Conservation (phyloP, 176 grass and related monocot genomes). For the Bonia amplexicaulis region DNA sequence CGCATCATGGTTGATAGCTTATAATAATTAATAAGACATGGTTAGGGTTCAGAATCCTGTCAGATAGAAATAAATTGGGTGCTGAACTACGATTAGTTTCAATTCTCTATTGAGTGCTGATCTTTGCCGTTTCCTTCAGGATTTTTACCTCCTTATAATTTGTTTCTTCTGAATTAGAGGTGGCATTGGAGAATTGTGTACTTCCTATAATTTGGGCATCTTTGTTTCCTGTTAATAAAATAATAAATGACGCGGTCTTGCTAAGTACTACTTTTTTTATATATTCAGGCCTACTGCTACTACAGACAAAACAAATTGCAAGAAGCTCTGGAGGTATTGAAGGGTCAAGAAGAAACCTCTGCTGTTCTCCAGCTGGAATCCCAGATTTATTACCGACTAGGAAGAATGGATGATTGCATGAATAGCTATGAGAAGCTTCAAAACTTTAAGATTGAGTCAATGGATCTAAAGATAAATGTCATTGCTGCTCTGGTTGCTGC, state of each 20-base stretch:
- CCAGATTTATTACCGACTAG: conserved; percentile 84
- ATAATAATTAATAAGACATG: background rate
- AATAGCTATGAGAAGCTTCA: conserved; percentile 85
- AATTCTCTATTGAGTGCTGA: background rate
- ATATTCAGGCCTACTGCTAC: conserved; percentile 80
- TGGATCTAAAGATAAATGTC: conserved; percentile 85
- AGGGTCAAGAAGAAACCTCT: conserved; percentile 53
- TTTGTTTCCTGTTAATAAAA: conserved; percentile 16
- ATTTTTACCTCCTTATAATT: background rate
- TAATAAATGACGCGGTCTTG: background rate
- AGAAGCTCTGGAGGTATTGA: conserved; percentile 69
- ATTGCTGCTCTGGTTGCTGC: conserved; percentile 77
- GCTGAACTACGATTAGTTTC: background rate
- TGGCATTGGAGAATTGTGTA: background rate
- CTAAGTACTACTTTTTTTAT: conserved; percentile 9
- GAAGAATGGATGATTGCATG: conserved; percentile 84
- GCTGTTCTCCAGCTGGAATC: conserved; percentile 82
- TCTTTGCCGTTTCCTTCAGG: background rate
- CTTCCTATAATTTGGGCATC: background rate
- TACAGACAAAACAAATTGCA: conserved; percentile 93
- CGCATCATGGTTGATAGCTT: background rate
- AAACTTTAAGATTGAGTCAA: conserved; percentile 74
- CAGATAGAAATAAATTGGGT: background rate
- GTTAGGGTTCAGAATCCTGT: background rate
- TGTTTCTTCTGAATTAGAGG: background rate